Evolutionary conservation across 2,329 filamentous ascomycete genomes (phyloP).

Genomic region (Fusarium chuoi): DNA sequence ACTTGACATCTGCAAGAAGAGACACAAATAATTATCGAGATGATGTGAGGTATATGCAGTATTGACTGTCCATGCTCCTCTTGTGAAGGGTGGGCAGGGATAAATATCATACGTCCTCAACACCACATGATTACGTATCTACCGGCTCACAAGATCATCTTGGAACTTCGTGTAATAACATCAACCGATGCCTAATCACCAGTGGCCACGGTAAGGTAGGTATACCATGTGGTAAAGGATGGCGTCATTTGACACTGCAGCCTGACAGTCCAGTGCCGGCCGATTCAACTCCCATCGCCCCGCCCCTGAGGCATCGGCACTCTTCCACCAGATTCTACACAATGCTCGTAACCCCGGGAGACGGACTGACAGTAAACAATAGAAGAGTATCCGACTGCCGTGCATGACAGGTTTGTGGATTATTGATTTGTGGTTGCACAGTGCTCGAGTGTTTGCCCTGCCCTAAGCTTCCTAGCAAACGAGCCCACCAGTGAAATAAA

Average conservation of each 20-base stretch:
- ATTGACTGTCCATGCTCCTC: neutral
- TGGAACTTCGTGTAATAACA: neutral
- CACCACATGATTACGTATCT: neutral
- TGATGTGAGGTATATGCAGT: neutral
- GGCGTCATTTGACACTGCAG: neutral
- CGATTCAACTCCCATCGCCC: neutral
- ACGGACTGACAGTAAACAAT: neutral
- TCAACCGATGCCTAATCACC: too few relatives aligned
- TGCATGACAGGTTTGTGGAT: neutral
- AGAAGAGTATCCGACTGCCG: fast-evolving
- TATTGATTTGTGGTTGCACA: neutral
- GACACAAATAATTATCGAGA: neutral
- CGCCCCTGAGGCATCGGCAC: neutral
- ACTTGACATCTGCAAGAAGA: neutral
- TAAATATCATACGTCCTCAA: neutral
- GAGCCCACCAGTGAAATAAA: neutral
- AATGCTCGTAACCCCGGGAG: neutral
- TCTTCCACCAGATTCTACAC: slow-evolving; percentile 4
- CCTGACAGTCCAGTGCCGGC: neutral
- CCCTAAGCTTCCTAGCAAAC: neutral
- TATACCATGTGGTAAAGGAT: neutral
- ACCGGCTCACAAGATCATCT: neutral
- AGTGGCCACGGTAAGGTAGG: neutral
- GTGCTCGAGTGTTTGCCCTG: slow-evolving; percentile 6
- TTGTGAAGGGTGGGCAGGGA: neutral